Conservation (phyloP, 2,329 filamentous ascomycete species). For the Aspergillus ochraceus region DNA sequence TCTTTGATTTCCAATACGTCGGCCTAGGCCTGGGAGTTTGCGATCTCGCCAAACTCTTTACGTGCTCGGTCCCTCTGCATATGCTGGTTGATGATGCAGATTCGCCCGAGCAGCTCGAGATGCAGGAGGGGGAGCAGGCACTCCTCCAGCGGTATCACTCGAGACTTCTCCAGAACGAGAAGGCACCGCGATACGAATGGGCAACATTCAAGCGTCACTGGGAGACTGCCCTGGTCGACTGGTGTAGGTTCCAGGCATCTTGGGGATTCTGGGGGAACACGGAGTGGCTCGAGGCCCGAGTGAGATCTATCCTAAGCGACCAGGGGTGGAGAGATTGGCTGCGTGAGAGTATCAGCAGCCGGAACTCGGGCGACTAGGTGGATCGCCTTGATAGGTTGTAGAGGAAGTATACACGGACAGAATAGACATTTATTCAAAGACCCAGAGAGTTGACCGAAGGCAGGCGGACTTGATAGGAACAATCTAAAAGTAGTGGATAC, state of each 20-base stretch:
- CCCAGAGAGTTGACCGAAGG: too few species aligned
- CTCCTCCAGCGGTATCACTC: constrained; percentile 54
- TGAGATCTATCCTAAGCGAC: constrained; percentile 51
- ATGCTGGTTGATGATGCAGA: constrained; percentile 47
- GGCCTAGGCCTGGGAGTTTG: constrained; percentile 65
- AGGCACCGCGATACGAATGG: constrained; percentile 52
- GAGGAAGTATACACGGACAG: too few species aligned
- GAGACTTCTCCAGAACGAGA: constrained; percentile 11
- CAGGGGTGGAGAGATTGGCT: constrained; percentile 50
- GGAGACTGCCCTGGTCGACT: constrained; percentile 68
- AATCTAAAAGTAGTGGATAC: too few species aligned
- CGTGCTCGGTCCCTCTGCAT: constrained; percentile 60
- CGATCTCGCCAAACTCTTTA: constrained; percentile 67
- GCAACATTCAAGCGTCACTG: constrained; percentile 58
- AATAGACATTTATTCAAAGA: too few species aligned
- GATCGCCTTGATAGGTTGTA: too few species aligned
- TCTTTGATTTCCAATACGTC: constrained; percentile 70
- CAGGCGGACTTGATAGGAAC: too few species aligned
- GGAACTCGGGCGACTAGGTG: background rate
- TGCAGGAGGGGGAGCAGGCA: constrained; percentile 52
- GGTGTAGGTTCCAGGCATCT: constrained; percentile 62
- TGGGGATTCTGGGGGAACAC: constrained; percentile 65
- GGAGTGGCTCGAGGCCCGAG: constrained; percentile 58
- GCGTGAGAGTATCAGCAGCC: constrained; percentile 16
- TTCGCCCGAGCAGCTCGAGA: constrained; percentile 44